Evolutionary conservation across 192 early-diverging fungal genomes (phyloP).

Genomic region (Powellomyces hirtus): DNA sequence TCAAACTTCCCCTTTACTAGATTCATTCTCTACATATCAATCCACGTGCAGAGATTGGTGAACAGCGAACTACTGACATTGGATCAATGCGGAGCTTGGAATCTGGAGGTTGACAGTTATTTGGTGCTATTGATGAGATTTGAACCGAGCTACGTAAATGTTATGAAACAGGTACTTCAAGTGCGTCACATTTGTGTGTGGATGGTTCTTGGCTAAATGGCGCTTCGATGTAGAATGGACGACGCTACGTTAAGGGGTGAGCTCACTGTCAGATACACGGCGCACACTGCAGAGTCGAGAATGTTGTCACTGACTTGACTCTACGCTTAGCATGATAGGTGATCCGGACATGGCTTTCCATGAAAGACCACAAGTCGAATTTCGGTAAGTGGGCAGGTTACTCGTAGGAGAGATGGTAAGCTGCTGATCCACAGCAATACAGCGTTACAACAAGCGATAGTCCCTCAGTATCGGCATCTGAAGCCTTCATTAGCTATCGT

Average conservation of each 20-base stretch:
- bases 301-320: no score
- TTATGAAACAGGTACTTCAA: neutral
- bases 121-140: constrained; percentile 27
- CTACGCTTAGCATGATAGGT: neutral
- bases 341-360: neutral
- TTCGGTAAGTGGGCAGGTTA: neutral
- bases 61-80: constrained; percentile 1
- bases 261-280: neutral
- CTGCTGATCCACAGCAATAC: neutral
- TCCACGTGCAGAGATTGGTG: neutral
- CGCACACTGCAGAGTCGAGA: neutral
- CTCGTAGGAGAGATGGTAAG: neutral
- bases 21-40: constrained; percentile 13
- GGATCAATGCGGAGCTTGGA: constrained; percentile 27
- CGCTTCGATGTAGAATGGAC: neutral
- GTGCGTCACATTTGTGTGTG: neutral
- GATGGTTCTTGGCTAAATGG: neutral
- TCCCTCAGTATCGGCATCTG: neutral
- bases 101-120: constrained; percentile 15
- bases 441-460: neutral
- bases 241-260: neutral
- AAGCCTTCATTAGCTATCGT: neutral
- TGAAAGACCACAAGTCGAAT: neutral
- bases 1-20: neutral
- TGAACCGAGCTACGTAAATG: constrained; percentile 10